Conservation (phyloP, 169 alveolate genomes). For the Amoebophrya sp. region DNA sequence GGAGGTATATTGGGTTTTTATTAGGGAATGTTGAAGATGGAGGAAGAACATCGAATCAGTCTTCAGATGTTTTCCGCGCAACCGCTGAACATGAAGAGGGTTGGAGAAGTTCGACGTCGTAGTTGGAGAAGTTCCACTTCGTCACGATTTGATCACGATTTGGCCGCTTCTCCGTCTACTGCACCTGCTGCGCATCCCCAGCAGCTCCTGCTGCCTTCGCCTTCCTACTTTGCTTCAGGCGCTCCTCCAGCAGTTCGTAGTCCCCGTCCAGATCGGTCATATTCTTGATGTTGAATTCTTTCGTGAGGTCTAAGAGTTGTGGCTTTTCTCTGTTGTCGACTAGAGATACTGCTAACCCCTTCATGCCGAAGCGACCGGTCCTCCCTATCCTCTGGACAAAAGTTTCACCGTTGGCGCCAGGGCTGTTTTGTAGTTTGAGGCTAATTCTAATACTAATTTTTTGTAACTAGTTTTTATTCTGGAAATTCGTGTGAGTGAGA, state of each 20-base stretch:
- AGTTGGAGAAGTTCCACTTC: too few relatives aligned
- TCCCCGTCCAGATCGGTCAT: neutral
- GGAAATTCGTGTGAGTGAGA: neutral
- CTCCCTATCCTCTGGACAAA: conserved; percentile 93
- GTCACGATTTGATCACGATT: too few relatives aligned
- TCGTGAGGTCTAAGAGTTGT: neutral
- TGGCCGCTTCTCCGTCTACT: too few relatives aligned
- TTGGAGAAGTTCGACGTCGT: too few relatives aligned
- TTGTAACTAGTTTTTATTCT: neutral
- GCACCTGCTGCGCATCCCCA: too few relatives aligned
- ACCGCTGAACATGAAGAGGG: too few relatives aligned
- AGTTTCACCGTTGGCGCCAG: conserved; percentile 57
- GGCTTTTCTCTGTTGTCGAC: conserved; percentile 46
- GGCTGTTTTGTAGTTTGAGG: neutral
- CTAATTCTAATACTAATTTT: neutral
- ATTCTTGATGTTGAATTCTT: neutral
- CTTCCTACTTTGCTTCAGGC: neutral
- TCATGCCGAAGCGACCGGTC: conserved; percentile 92
- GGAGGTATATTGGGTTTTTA: too few relatives aligned
- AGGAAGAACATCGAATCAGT: too few relatives aligned
- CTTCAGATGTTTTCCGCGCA: too few relatives aligned
- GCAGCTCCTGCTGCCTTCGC: too few relatives aligned
- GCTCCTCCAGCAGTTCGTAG: conserved; percentile 21
- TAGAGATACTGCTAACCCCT: conserved; percentile 88
- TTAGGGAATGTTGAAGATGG: too few relatives aligned